Evolutionary conservation across 2,329 filamentous ascomycete species (phyloP).

Genomic region (Fusarium sp.): DNA sequence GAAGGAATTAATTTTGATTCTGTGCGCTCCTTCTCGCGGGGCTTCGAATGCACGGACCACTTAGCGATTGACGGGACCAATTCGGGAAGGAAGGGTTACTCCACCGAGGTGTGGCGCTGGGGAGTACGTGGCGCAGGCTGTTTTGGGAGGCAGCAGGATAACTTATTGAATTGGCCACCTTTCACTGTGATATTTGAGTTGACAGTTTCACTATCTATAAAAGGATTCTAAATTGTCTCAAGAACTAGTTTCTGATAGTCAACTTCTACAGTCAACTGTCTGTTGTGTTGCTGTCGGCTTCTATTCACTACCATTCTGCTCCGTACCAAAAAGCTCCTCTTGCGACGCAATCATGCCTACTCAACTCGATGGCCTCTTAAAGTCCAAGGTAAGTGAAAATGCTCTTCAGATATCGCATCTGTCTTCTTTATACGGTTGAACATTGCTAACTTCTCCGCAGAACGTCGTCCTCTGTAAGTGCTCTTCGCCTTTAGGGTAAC

Average conservation of each 20-base stretch:
- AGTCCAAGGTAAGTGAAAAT: conserved; percentile 37
- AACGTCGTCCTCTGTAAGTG: conserved; percentile 74
- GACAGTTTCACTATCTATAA: neutral
- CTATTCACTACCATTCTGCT: no score
- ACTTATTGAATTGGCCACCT: conserved; percentile 41
- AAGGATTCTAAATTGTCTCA: no score
- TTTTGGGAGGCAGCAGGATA: conserved; percentile 9
- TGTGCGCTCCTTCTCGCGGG: conserved; percentile 49
- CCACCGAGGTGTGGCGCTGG: conserved; percentile 34
- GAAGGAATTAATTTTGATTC: conserved; percentile 47
- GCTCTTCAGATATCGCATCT: fast-evolving
- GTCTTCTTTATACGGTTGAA: fast-evolving
- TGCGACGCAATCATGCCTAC: conserved; percentile 35
- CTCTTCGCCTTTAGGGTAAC: conserved; percentile 36
- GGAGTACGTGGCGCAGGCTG: conserved; percentile 30
- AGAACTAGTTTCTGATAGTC: neutral
- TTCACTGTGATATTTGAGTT: conserved; percentile 16
- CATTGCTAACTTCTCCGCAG: conserved; percentile 52
- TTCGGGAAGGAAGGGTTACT: conserved; percentile 38
- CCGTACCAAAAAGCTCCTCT: neutral
- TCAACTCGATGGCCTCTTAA: conserved; percentile 40
- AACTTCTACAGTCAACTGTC: neutral
- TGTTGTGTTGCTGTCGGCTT: neutral
- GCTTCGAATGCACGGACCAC: conserved; percentile 44
- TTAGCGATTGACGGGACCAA: neutral